Base-by-base conservation (phyloP, 2,329 filamentous ascomycete genomes). In the Fusarium oligoseptatum region DNA sequence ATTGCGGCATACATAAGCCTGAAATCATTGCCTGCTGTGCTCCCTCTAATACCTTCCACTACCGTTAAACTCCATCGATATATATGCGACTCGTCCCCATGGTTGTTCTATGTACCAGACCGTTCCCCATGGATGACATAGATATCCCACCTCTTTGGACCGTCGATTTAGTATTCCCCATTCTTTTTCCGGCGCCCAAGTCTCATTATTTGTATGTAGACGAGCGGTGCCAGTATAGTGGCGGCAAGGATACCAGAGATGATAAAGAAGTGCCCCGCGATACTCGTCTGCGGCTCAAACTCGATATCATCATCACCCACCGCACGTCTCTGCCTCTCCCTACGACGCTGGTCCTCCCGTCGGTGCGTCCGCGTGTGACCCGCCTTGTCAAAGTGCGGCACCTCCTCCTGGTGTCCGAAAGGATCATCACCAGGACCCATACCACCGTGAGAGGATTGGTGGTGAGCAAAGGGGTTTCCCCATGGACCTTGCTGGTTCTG, bases 321-420 rank as follows among this genome's bases (percentile, higher is more conserved):
- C 81, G 77, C 88, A 80, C 80, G 76, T 39, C 79, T 79, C 48
- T 80, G 79, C 17, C 85, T 70, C 55, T 76, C 71, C 76, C 77
- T 81, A 22, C 84, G 82, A 7, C 86, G 82, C 50, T 84, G 82
- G 74, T 94, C 89, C 76, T 93, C 87, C 37, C 88, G 85, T 60
- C 88, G 86, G 73, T 97, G 94, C 68, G 94, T 97, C 71, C 90
- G 87, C 77, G 91, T 90, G 83, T 98, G 95, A 11, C 88, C 87
- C 48, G 84, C 86, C 45, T 89, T 89, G 84, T 98, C 92, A 77
- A 98, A 99, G 84, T 98, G 94, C 75, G 91, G 90, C 36, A 95
- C 86, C 37, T 91, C 87, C 65, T 90, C 85, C 36, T 85, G 82
- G 61, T 82, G 79, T 2, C 81, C 78, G 73, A 84, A 88, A 7